phyloP scores from a whole-genome alignment of 805 yeast genomes.

The Tetrapisispora phaffii region DNA sequence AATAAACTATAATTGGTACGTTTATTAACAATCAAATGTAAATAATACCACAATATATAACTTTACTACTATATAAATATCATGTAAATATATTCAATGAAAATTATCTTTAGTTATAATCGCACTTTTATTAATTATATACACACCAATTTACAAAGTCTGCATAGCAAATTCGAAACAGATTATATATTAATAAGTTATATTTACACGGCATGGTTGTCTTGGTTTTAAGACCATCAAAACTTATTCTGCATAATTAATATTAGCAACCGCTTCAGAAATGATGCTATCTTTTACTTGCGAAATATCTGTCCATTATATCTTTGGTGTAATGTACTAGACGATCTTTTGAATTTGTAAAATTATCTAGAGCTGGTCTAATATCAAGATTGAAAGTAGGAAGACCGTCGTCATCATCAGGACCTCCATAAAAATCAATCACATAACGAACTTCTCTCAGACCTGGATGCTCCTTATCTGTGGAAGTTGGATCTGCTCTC shows the following conservation, averaged over 20 bases:
- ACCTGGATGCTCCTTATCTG: constrained; percentile 27
- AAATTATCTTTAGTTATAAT: background rate
- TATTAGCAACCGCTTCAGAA: background rate
- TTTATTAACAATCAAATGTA: background rate
- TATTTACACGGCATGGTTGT: no score
- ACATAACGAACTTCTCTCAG: constrained; percentile 81
- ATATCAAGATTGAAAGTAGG: constrained; percentile 91
- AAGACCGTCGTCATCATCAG: constrained; percentile 79
- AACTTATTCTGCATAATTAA: no score
- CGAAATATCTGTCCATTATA: background rate
- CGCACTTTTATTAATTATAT: background rate
- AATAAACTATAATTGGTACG: background rate
- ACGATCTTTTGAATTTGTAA: constrained; percentile 57
- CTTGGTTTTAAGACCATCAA: no score
- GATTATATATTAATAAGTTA: no score
- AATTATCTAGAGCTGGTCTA: constrained; percentile 81
- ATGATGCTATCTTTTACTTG: background rate
- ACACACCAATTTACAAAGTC: background rate
- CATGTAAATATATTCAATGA: constrained; percentile 2
- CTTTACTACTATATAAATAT: background rate
- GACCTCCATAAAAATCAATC: constrained; percentile 93
- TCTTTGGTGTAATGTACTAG: constrained; percentile 35
- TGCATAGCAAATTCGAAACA: constrained; percentile 3
- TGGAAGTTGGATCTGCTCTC: constrained; percentile 39
- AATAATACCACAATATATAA: background rate